Percentiles rank a stretch among this genome's conserved stretches.
phyloP scores from a whole-genome alignment of 2,329 filamentous ascomycete species.

The Ophiostoma quercus region DNA sequence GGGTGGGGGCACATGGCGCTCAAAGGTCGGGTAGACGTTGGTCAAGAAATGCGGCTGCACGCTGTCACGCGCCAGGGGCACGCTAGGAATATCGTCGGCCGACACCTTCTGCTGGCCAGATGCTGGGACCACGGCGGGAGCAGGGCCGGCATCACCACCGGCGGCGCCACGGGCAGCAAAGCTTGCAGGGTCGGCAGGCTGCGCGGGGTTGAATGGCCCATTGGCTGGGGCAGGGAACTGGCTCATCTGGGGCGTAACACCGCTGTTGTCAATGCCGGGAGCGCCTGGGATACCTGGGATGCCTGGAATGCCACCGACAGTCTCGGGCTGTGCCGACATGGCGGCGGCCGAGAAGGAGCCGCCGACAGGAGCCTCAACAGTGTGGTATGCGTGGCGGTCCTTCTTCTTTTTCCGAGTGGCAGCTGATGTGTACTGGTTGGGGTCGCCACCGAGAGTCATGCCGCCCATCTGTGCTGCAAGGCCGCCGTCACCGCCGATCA shows the following conservation, averaged over 20 bases:
- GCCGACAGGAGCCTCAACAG: conserved; percentile 65
- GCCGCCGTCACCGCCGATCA: conserved; percentile 40
- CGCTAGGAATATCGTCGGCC: conserved; percentile 85
- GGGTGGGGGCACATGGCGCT: conserved; percentile 85
- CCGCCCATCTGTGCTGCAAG: conserved; percentile 71
- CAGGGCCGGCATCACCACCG: conserved; percentile 34
- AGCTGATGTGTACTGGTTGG: conserved; percentile 36
- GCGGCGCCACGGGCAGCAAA: conserved; percentile 39
- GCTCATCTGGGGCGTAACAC: conserved; percentile 42
- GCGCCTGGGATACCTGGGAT: conserved; percentile 38
- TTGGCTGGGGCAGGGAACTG: conserved; percentile 60
- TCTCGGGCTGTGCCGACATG: conserved; percentile 44
- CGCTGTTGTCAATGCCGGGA: conserved; percentile 39
- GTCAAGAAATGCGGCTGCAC: conserved; percentile 78
- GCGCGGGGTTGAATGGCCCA: conserved; percentile 46
- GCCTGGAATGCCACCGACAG: conserved; percentile 31
- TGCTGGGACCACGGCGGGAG: conserved; percentile 49
- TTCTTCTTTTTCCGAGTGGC: conserved; percentile 75
- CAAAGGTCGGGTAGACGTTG: conserved; percentile 91
- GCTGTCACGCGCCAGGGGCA: conserved; percentile 77
- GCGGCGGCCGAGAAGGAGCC: conserved; percentile 58
- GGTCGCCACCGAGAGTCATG: conserved; percentile 59
- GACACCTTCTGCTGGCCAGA: conserved; percentile 72
- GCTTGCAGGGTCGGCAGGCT: conserved; percentile 40
- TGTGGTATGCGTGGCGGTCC: conserved; percentile 88